Evolutionary conservation across 2,329 filamentous ascomycete genomes (phyloP), one percentile per base, ranked within the genome.

Genomic region (Aspergillus intermedius): DNA sequence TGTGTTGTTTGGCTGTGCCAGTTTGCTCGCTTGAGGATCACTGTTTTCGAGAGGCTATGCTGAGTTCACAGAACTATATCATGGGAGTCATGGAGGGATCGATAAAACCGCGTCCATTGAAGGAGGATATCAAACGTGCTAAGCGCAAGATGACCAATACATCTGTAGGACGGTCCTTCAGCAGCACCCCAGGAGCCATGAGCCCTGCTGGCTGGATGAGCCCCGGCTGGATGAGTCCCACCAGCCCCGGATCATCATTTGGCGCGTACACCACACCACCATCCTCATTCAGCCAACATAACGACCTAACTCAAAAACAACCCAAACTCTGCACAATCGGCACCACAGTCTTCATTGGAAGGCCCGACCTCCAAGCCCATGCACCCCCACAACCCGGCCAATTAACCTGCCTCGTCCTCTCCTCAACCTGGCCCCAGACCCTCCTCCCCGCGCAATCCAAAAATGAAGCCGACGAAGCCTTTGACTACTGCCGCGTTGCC

Each of bases 351-450:
- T 54, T 55, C 39, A 46, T 51, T 21, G 58, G 58, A n/a, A 45
- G 50, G 23, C 58, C 58, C 4, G 51, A 47, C 23, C 40, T 58
- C n/a, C 44, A 49, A 30, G 41, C 47, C 8, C 42, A 42, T 3
- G 44, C 30, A 9, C 28, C 39, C 17, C 42, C 47, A 13, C 35
- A 43, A 44, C 52, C 46, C 12, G 47, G 52, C 30, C 48, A 50
- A n/a, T 39, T 60, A 8, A 45, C 42, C 21, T 51, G 52, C 28
- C 45, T 59, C 10, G 49, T 55, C 23, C 58, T 55, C 25, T 51
- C 55, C 7, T 55, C 55, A 21, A 47, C 47, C 15, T 60, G 55
- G 55, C 52, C 56, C 19, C 28, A 37, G 6, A 41, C 35, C n/a
- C 23, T 50, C 8, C 34, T 55, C 8, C 46, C 47, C 7, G 40